Percentiles rank a stretch among this genome's conserved stretches.
Evolutionary conservation across 1,284 basidiomycete species (phyloP).

Genomic region (Stygiomarasmius scandens): DNA sequence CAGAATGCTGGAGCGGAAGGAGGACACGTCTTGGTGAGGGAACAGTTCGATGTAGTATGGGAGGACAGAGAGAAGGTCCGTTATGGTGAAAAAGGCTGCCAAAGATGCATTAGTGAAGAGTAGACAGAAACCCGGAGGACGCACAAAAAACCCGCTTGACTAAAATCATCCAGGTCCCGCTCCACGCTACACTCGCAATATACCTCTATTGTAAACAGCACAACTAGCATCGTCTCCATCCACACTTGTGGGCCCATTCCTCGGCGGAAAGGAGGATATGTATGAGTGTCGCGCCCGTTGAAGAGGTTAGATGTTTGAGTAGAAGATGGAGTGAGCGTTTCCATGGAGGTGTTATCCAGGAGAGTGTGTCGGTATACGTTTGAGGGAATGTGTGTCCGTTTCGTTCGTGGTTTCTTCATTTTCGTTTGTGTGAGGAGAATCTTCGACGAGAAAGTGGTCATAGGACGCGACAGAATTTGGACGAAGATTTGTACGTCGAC

Average conservation of each 20-base stretch:
- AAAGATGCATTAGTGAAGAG: not conserved
- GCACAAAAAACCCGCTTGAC: conserved; percentile 69
- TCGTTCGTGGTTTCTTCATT: too few species aligned
- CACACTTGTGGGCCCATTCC: conserved; percentile 67
- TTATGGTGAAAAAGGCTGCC: conserved; percentile 81
- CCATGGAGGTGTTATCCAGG: conserved; percentile 47
- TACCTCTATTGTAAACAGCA: conserved; percentile 86
- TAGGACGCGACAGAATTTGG: too few species aligned
- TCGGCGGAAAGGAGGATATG: conserved; percentile 75
- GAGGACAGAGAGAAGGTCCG: conserved; percentile 81
- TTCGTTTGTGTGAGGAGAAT: too few species aligned
- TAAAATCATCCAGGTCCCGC: conserved; percentile 58
- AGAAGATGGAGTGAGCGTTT: conserved; percentile 61
- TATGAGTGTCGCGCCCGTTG: conserved; percentile 63
- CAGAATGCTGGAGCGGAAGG: conserved; percentile 87
- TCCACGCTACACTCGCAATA: conserved; percentile 66
- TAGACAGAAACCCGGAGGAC: conserved; percentile 28
- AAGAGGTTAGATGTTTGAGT: conserved; percentile 71
- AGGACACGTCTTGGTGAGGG: conserved; percentile 85
- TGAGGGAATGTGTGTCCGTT: too few species aligned
- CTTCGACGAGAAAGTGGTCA: too few species aligned
- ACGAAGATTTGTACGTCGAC: too few species aligned
- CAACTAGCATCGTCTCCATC: conserved; percentile 73
- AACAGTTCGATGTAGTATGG: conserved; percentile 88
- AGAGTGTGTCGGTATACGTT: too few species aligned